Percentiles rank a stretch among this genome's conserved stretches.
Evolutionary conservation across 306 rosid species (phyloP).

Genomic region (Acacia confusa): DNA sequence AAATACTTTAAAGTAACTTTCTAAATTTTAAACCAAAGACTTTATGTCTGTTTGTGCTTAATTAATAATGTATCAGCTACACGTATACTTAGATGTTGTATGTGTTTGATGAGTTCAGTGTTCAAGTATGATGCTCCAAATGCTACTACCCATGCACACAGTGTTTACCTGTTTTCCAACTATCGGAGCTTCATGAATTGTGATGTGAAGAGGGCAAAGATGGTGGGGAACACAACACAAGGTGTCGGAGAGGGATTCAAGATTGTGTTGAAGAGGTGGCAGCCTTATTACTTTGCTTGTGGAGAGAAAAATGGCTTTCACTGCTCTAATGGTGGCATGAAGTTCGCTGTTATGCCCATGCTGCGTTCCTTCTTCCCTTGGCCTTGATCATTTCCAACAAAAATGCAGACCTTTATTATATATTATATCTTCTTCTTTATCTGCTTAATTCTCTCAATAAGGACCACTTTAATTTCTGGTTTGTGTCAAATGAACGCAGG

Average conservation of each 20-base stretch:
- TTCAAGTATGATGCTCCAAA: constrained; percentile 3
- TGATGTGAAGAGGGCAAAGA: not conserved
- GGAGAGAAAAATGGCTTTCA: constrained; percentile 58
- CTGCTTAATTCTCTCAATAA: not conserved
- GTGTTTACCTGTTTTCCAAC: not conserved
- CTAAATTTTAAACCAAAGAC: too few species aligned
- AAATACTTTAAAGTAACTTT: too few species aligned
- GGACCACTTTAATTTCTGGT: not conserved
- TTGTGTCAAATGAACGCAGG: not conserved
- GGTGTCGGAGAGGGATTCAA: constrained; percentile 6
- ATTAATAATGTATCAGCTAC: too few species aligned
- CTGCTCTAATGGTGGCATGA: constrained; percentile 69
- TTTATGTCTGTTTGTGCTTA: too few species aligned
- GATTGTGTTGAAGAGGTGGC: constrained; percentile 50
- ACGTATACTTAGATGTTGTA: not conserved
- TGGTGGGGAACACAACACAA: not conserved
- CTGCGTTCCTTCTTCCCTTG: constrained; percentile 36
- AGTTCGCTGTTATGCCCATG: constrained; percentile 54
- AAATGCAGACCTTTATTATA: not conserved
- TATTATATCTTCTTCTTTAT: too few species aligned
- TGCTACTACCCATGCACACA: not conserved
- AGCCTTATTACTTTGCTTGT: constrained; percentile 59
- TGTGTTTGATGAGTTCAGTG: not conserved
- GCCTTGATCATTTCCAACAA: constrained; percentile 24
- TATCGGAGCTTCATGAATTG: not conserved